phyloP scores from a whole-genome alignment of 1,284 basidiomycete genomes.

The Malassezia arunalokei region DNA sequence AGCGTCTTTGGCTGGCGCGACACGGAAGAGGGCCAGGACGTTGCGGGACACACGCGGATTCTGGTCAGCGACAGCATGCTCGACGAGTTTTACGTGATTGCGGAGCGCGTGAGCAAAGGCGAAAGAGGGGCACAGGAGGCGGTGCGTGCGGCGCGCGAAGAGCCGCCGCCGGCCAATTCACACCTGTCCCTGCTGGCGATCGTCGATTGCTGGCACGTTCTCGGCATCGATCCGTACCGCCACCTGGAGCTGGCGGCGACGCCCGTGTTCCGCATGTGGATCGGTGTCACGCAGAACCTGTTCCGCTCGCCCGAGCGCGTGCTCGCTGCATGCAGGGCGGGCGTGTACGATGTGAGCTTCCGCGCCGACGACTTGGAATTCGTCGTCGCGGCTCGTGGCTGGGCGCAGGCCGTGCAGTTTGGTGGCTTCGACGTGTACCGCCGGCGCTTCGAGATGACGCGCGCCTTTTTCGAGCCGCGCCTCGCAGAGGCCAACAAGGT shows the following conservation, averaged over 20 bases:
- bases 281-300: slow-evolving; percentile 90
- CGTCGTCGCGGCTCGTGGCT: slow-evolving; percentile 83
- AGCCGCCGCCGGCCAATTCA: slow-evolving; percentile 57
- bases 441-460: slow-evolving; percentile 68
- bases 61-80: slow-evolving; percentile 74
- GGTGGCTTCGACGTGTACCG: slow-evolving; percentile 82
- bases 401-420: slow-evolving; percentile 64
- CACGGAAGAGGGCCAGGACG: slow-evolving; percentile 24
- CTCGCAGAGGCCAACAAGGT: slow-evolving; percentile 74
- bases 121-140: slow-evolving; percentile 1
- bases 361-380: slow-evolving; percentile 85
- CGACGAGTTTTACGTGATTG: slow-evolving; percentile 73
- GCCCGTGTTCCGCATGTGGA: slow-evolving; percentile 89
- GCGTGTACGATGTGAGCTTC: slow-evolving; percentile 67
- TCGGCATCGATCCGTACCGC: slow-evolving; percentile 75
- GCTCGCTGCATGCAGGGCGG: slow-evolving; percentile 50
- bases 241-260: slow-evolving; percentile 90
- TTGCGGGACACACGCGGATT: slow-evolving; percentile 52
- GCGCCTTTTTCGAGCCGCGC: slow-evolving; percentile 66
- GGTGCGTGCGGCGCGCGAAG: not conserved
- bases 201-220: slow-evolving; percentile 91
- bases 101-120: slow-evolving; percentile 30
- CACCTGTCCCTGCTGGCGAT: slow-evolving; percentile 93
- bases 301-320: slow-evolving; percentile 56
- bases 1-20: slow-evolving; percentile 60